A percentile compares a stretch with the other conserved stretches of the same genome.
Evolutionary conservation across 2,329 filamentous ascomycete species (phyloP).

Genomic region (Epichloe hybrida): DNA sequence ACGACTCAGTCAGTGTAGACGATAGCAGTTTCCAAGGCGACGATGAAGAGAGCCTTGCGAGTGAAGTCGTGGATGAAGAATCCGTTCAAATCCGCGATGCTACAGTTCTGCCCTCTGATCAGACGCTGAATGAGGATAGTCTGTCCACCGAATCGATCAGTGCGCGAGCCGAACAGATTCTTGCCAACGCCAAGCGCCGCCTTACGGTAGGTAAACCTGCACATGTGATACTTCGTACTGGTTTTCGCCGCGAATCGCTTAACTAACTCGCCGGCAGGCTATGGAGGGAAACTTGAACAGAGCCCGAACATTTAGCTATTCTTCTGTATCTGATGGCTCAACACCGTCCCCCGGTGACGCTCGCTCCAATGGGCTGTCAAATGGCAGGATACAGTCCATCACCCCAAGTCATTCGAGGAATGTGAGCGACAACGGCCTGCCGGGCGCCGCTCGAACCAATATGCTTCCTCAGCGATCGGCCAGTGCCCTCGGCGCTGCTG

Average conservation of each 20-base stretch:
- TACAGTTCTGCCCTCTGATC: slow-evolving; percentile 7
- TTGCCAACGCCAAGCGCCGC: slow-evolving; percentile 82
- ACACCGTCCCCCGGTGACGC: slow-evolving; percentile 33
- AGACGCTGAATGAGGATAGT: slow-evolving; percentile 33
- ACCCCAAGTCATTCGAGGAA: slow-evolving; percentile 16
- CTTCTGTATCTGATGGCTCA: slow-evolving; percentile 32
- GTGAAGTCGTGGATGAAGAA: slow-evolving; percentile 37
- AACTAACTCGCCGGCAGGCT: slow-evolving; percentile 37
- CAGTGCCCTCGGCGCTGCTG: slow-evolving; percentile 48
- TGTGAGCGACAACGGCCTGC: slow-evolving; percentile 18
- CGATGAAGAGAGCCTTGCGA: slow-evolving; percentile 52
- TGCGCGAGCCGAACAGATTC: slow-evolving; percentile 73
- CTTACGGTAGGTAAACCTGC: slow-evolving; percentile 52
- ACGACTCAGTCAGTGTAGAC: slow-evolving; percentile 47
- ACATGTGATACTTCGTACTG: not conserved
- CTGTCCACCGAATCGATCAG: slow-evolving; percentile 65
- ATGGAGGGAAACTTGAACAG: slow-evolving; percentile 87
- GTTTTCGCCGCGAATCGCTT: not conserved
- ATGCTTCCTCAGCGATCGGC: slow-evolving; percentile 41
- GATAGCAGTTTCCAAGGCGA: slow-evolving; percentile 55
- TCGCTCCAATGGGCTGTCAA: slow-evolving; percentile 12
- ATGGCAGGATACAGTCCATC: slow-evolving; percentile 8
- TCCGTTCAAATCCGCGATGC: slow-evolving; percentile 13
- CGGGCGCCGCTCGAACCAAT: slow-evolving; percentile 14
- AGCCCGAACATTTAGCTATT: slow-evolving; percentile 50